phyloP scores from a whole-genome alignment of 306 rosid genomes.

The Macrotyloma uniflorum region DNA sequence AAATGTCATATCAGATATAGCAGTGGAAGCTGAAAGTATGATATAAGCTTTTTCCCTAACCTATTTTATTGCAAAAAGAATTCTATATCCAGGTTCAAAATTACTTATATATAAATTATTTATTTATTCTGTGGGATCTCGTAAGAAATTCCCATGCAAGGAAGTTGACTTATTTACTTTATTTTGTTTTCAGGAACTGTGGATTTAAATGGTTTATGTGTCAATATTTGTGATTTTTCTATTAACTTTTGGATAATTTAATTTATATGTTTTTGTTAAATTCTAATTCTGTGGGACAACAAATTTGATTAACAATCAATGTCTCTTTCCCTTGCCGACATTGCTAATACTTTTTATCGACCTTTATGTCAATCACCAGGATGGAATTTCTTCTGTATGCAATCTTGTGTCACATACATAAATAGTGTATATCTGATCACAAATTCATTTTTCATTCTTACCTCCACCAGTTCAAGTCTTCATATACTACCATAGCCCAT shows the following conservation, averaged over 20 bases:
- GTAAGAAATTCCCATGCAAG: not conserved
- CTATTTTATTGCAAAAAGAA: not conserved
- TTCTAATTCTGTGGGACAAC: too few relatives aligned
- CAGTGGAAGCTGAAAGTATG: too few relatives aligned
- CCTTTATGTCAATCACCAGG: too few relatives aligned
- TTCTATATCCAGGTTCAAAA: not conserved
- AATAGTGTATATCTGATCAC: not conserved
- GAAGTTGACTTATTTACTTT: not conserved
- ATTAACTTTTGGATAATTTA: not conserved
- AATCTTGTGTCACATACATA: not conserved
- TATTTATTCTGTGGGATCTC: not conserved
- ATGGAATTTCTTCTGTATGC: too few relatives aligned
- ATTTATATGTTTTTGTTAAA: not conserved
- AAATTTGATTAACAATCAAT: too few relatives aligned
- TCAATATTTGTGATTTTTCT: slow-evolving; percentile 1
- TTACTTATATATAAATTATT: not conserved
- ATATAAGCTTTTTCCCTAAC: not conserved
- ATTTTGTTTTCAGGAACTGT: not conserved
- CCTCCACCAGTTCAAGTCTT: not conserved
- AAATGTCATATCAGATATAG: not conserved
- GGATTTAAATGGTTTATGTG: not conserved
- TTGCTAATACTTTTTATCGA: not conserved
- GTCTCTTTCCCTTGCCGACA: not conserved
- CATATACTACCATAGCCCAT: not conserved
- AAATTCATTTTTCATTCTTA: not conserved